phyloP scores from a whole-genome alignment of 208 protist species.

The Histomonas meleagridis region DNA sequence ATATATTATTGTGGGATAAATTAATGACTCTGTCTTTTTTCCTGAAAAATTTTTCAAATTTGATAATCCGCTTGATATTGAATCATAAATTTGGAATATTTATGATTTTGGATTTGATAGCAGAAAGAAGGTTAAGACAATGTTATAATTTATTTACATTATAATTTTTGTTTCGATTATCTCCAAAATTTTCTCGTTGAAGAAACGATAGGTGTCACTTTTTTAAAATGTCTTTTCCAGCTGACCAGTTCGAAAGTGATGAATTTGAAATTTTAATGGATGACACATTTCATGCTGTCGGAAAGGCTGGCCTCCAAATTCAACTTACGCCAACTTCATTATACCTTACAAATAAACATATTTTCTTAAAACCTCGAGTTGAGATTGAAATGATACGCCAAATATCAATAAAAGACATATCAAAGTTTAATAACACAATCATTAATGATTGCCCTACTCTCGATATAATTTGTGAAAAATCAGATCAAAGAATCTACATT shows the following conservation, averaged over 20 bases:
- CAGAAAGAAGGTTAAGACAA: too few relatives aligned
- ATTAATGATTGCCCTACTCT: neutral
- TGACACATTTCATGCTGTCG: neutral
- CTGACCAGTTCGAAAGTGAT: neutral
- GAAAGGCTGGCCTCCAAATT: neutral
- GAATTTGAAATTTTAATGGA: constrained; percentile 17
- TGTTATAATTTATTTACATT: too few relatives aligned
- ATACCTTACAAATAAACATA: neutral
- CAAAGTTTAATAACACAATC: neutral
- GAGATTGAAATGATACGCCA: neutral
- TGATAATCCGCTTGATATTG: too few relatives aligned
- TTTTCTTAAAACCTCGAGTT: neutral
- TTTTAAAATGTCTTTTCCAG: neutral
- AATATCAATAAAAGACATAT: neutral
- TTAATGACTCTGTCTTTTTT: too few relatives aligned
- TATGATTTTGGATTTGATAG: too few relatives aligned
- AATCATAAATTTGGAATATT: too few relatives aligned
- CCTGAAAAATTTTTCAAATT: too few relatives aligned
- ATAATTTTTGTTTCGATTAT: too few relatives aligned
- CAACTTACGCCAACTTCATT: neutral
- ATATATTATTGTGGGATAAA: too few relatives aligned
- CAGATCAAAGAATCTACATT: neutral
- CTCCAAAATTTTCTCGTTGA: too few relatives aligned
- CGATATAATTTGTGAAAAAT: neutral
- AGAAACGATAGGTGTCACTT: too few relatives aligned